Evolutionary conservation across 495 filamentous ascomycete genomes (phyloP), one percentile per base, ranked within the genome.

Genomic region (Staphylotrichum longicolle): DNA sequence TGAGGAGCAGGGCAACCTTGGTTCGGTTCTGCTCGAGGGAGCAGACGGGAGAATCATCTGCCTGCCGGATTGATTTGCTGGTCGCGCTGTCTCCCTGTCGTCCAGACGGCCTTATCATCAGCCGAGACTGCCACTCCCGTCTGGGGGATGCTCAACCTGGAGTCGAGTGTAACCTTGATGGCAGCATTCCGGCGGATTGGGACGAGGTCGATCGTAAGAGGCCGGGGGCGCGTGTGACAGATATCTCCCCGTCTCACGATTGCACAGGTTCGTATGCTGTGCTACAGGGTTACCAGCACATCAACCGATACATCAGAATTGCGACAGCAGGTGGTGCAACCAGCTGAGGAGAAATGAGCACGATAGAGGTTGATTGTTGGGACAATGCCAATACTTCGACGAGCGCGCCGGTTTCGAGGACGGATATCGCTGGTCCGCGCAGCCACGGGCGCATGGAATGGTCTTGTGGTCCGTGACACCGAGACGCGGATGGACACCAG

Each of bases 181-280:
- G 47, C 34, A 41, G 33, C 48, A 46, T 57, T 55, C 56, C 41
- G 45, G 51, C 49, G 20, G 42, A 49, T 30, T 46, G 41, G 49
- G 55, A 51, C 62, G 34, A 34, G 10, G 58, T 40, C 45, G 58
- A 55, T 57, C 50, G 48, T 49, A 39, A 39, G 10, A 35, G 40
- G 40, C 1, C 30, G 12, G 34, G 30, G 34, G 32, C 35, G 37
- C 44, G 39, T 32, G 12, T 14, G 41, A 55, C 20, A 37, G 63
- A 49, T 61, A 52, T 57, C 61, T 39, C 61, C n/a, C 49, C 49
- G 49, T 35, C 30, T 44, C 53, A 45, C 40, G n/a, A 44, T 54
- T 48, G 54, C 54, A 46, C 46, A 46, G 53, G 35, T 34, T 42
- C 42, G 37, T 20, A 55, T 66, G 51, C 64, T 60, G 60, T 60